A percentile compares a stretch with the other conserved stretches of the same genome.
Evolutionary conservation across 768 basidiomycete genomes (phyloP).

Genomic region (Glaciozyma antarctica): DNA sequence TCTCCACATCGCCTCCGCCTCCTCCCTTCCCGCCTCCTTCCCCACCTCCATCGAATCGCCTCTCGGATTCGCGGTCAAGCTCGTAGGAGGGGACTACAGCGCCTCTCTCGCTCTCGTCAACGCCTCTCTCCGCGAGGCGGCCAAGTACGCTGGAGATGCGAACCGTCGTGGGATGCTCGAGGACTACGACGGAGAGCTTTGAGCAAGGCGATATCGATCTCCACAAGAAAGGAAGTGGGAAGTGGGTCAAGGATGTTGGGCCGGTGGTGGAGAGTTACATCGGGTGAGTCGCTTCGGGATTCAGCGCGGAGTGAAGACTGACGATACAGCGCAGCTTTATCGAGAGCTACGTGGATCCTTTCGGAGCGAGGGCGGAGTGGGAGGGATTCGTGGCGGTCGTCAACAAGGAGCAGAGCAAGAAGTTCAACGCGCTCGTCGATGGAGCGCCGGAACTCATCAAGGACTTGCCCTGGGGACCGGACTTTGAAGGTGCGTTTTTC

Average conservation of each 20-base stretch:
- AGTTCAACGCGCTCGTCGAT: slow-evolving; percentile 63
- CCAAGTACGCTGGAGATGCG: slow-evolving; percentile 59
- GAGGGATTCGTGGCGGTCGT: slow-evolving; percentile 48
- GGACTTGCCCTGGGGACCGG: slow-evolving; percentile 64
- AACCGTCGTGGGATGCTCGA: slow-evolving; percentile 65
- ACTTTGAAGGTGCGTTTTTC: slow-evolving; percentile 21
- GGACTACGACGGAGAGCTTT: slow-evolving; percentile 70
- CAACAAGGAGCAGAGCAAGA: slow-evolving; percentile 42
- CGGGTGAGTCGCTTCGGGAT: neutral
- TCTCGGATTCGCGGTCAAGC: slow-evolving; percentile 30
- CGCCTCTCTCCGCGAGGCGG: slow-evolving; percentile 54
- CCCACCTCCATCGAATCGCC: slow-evolving; percentile 25
- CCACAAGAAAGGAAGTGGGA: slow-evolving; percentile 64
- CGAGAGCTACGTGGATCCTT: slow-evolving; percentile 72
- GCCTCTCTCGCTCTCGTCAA: slow-evolving; percentile 50
- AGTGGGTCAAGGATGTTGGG: slow-evolving; percentile 79
- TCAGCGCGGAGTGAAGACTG: neutral
- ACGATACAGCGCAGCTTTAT: slow-evolving; percentile 1
- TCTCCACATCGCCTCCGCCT: slow-evolving; percentile 63
- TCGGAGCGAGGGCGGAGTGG: slow-evolving; percentile 86
- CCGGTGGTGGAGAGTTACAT: slow-evolving; percentile 65
- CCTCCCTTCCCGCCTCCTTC: slow-evolving; percentile 14
- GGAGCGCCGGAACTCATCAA: slow-evolving; percentile 70
- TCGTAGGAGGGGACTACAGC: slow-evolving; percentile 56
- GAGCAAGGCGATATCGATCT: slow-evolving; percentile 65